Conservation (phyloP, 106 monocot genomes). For the Hemerocallis citrina region DNA sequence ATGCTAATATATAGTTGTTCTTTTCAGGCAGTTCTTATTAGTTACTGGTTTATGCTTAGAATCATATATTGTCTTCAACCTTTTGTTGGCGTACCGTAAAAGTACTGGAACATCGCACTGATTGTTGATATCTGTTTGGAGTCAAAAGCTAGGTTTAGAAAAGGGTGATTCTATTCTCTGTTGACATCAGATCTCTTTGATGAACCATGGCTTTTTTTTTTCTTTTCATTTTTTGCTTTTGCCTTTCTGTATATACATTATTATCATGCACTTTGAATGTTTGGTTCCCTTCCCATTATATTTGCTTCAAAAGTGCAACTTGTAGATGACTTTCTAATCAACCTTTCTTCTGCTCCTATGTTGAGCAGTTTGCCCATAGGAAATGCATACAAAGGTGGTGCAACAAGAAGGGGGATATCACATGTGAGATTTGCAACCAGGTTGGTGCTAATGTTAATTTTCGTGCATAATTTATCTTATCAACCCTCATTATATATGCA, state of each 20-base stretch:
- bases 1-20: too few species aligned
- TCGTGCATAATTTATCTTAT: not conserved
- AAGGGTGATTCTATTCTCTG: too few species aligned
- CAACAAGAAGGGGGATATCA: slow-evolving; percentile 74
- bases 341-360: not conserved
- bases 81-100: not conserved
- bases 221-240: too few species aligned
- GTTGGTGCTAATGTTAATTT: slow-evolving; percentile 15
- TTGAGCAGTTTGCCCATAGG: slow-evolving; percentile 84
- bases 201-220: too few species aligned
- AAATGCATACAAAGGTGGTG: slow-evolving; percentile 96
- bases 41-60: not conserved
- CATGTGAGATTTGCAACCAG: slow-evolving; percentile 95
- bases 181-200: too few species aligned
- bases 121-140: not conserved
- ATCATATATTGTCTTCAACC: not conserved
- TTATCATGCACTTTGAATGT: not conserved
- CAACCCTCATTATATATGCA: not conserved
- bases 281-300: not conserved
- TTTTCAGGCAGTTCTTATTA: not conserved
- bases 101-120: not conserved
- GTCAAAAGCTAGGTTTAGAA: not conserved
- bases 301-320: not conserved
- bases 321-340: not conserved
- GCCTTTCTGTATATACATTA: not conserved